These are phyloP conservation scores for Syzygium jambos DNA, from an alignment of 345 rosid species.

Conservation along the genomic window DNA sequence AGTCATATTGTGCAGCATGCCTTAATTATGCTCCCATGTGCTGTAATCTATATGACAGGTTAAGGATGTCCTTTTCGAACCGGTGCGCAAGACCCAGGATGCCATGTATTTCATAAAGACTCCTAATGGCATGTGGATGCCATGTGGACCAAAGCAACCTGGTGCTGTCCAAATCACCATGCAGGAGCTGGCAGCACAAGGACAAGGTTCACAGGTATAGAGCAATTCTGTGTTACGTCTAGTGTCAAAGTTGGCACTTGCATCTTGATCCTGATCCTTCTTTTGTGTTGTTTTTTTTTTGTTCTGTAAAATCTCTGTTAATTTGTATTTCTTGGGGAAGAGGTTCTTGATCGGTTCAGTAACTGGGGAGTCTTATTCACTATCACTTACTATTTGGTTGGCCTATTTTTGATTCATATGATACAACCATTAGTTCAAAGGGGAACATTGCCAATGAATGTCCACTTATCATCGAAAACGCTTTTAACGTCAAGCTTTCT, in stretches of 20 bases:
- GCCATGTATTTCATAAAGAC: conserved; percentile 72
- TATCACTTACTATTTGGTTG: too few relatives aligned
- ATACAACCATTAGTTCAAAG: not conserved
- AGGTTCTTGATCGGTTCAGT: not conserved
- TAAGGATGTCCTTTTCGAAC: conserved; percentile 89
- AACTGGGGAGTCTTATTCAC: not conserved
- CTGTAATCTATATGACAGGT: conserved; percentile 32
- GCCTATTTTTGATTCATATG: not conserved
- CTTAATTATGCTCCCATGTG: not conserved
- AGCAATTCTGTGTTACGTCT: not conserved
- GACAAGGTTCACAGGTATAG: conserved; percentile 61
- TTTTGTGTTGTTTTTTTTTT: not conserved
- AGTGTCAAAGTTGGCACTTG: not conserved
- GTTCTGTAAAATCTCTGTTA: not conserved
- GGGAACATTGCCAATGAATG: not conserved
- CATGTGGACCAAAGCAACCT: conserved; percentile 80
- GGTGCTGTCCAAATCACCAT: conserved; percentile 70
- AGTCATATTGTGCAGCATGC: not conserved
- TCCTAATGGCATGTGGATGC: conserved; percentile 61
- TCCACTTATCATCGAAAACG: not conserved
- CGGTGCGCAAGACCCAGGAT: conserved; percentile 90
- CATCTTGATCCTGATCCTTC: not conserved
- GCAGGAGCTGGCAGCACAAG: conserved; percentile 79
- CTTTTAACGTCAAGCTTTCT: not conserved
- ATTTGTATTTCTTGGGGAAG: not conserved